Evolutionary conservation across 2,329 filamentous ascomycete species (phyloP).

Genomic region (Sclerotinia sclerotiorum): DNA sequence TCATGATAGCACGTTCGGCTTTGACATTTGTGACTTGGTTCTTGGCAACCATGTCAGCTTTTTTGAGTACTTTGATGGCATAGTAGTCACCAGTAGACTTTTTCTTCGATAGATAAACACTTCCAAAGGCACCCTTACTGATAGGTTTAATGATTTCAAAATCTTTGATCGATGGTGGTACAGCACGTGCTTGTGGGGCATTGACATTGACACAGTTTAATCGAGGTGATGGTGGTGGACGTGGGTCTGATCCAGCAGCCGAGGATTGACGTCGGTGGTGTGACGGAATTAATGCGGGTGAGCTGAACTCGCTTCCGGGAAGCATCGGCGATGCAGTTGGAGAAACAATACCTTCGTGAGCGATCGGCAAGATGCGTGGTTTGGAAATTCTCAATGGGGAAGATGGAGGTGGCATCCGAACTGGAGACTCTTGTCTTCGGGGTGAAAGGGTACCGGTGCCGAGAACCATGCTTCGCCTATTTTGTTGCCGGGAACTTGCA

Average conservation of each 20-base stretch:
- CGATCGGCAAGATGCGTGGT: conserved; percentile 62
- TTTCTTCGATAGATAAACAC: conserved; percentile 97
- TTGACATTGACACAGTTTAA: conserved; percentile 72
- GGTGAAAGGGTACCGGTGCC: conserved; percentile 72
- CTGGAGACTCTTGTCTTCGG: conserved; percentile 85
- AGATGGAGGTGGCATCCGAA: conserved; percentile 69
- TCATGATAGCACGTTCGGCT: conserved; percentile 98
- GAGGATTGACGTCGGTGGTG: conserved; percentile 92
- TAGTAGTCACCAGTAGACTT: conserved; percentile 98
- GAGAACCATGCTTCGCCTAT: conserved; percentile 82
- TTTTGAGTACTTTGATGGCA: conserved; percentile 97
- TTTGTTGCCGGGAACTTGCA: conserved; percentile 76
- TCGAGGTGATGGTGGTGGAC: conserved; percentile 77
- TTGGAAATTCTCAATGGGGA: conserved; percentile 86
- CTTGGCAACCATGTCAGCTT: conserved; percentile 99
- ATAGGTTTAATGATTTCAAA: conserved; percentile 99
- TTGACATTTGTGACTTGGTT: conserved; percentile 99
- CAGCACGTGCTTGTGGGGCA: conserved; percentile 79
- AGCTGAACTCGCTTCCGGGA: conserved; percentile 76
- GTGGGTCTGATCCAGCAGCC: conserved; percentile 69
- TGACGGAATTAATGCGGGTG: conserved; percentile 62
- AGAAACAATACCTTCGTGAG: conserved; percentile 69
- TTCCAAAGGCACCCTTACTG: conserved; percentile 97
- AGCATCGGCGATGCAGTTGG: conserved; percentile 89
- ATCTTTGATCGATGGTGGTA: conserved; percentile 95